Evolutionary conservation across 768 basidiomycete species (phyloP).

Genomic region (Leccinum obscurum): DNA sequence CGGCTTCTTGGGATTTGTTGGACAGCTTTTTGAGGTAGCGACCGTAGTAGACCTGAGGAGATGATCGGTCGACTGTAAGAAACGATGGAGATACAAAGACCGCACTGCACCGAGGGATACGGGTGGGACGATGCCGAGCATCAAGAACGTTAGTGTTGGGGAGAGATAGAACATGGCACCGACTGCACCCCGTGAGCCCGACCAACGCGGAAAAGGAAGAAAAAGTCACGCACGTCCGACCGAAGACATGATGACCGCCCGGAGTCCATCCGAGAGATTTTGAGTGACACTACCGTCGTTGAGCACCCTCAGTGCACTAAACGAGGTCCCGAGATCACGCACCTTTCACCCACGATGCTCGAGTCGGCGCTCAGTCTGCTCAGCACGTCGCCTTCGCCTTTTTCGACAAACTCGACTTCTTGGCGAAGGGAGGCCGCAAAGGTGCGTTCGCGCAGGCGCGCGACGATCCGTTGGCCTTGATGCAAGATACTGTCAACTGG

Average conservation of each 20-base stretch:
- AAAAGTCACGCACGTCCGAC: constrained; percentile 72
- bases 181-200: neutral
- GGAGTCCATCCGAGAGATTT: constrained; percentile 76
- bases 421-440: constrained; percentile 84
- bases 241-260: constrained; percentile 89
- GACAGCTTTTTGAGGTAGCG: constrained; percentile 91
- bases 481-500: neutral
- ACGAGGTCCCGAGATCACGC: neutral
- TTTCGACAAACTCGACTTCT: constrained; percentile 92
- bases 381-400: constrained; percentile 90
- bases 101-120: constrained; percentile 78
- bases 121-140: constrained; percentile 91
- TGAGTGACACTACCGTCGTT: constrained; percentile 53
- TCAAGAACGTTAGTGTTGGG: constrained; percentile 82
- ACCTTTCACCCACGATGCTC: constrained; percentile 93
- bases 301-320: neutral
- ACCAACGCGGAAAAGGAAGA: neutral
- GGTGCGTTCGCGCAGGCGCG: constrained; percentile 76
- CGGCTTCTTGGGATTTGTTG: constrained; percentile 89
- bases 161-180: constrained; percentile 25
- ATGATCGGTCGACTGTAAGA: constrained; percentile 4
- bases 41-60: constrained; percentile 86
- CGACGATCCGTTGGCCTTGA: constrained; percentile 84
- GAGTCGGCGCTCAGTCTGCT: constrained; percentile 90
- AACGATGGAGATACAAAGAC: neutral